These are phyloP conservation scores for Camellia japonica DNA, from an alignment of 148 eudicot genomes.

Conservation along the genomic window DNA sequence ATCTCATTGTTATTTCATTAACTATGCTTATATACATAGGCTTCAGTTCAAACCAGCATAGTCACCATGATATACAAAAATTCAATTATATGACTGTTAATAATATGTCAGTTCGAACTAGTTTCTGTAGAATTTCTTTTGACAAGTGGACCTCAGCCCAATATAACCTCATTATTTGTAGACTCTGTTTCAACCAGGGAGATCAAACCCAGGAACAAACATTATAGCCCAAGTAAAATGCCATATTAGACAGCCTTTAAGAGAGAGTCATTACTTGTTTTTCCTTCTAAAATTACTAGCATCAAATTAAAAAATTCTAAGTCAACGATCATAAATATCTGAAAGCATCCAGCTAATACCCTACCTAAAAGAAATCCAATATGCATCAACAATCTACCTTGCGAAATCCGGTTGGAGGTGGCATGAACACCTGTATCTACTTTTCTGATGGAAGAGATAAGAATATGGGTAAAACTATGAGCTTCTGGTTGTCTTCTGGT, in stretches of 20 bases:
- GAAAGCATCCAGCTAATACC: constrained; percentile 3
- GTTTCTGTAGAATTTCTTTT: background rate
- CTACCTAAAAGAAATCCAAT: background rate
- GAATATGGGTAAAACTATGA: constrained; percentile 57
- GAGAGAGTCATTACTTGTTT: background rate
- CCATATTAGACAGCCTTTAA: background rate
- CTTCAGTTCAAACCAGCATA: background rate
- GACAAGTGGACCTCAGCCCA: background rate
- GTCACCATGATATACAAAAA: background rate
- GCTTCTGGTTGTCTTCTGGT: constrained; percentile 56
- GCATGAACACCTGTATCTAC: constrained; percentile 82
- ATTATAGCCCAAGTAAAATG: background rate
- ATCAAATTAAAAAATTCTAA: background rate
- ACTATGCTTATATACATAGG: background rate
- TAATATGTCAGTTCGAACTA: background rate
- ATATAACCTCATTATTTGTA: background rate
- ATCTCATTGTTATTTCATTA: constrained; percentile 1
- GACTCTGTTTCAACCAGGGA: background rate
- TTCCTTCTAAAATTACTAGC: background rate
- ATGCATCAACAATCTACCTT: constrained; percentile 48
- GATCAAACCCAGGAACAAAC: background rate
- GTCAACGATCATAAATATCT: background rate
- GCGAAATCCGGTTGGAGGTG: constrained; percentile 73
- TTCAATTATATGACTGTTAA: background rate
- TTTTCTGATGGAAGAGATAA: constrained; percentile 96